These are phyloP conservation scores for Tricholoma sp. DNA, from an alignment of 768 basidiomycete genomes.

Conservation along the genomic window DNA sequence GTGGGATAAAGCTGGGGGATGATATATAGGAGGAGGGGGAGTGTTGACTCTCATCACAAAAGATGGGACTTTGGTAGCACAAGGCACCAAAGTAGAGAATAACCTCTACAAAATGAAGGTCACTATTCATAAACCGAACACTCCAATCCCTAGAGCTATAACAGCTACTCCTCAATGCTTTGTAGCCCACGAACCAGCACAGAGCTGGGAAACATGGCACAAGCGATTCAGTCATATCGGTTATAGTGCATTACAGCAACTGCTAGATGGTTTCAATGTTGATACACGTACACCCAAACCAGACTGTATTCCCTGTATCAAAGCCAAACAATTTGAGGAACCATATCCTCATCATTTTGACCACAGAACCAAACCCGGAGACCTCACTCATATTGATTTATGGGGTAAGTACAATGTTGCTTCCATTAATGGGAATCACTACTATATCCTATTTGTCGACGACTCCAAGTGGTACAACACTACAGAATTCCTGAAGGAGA, in stretches of 20 bases:
- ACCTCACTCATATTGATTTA: constrained; percentile 11
- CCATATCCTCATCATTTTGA: background rate
- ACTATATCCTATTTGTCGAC: too few species aligned
- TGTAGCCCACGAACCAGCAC: background rate
- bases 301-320: background rate
- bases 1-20: too few species aligned
- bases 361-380: constrained; percentile 1
- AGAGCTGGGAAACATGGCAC: constrained; percentile 1
- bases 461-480: too few species aligned
- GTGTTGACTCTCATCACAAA: too few species aligned
- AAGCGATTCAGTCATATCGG: background rate
- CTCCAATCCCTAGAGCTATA: too few species aligned
- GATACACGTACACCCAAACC: background rate
- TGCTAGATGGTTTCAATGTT: background rate
- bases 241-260: background rate
- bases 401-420: constrained; percentile 1
- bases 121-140: background rate
- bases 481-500: constrained; percentile 1
- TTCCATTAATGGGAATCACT: constrained; percentile 8
- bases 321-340: background rate
- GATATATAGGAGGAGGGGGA: too few species aligned
- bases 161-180: background rate
- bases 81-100: too few species aligned
- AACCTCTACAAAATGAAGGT: too few species aligned
- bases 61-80: too few species aligned